These are phyloP conservation scores for Arachis hypogaea DNA, from an alignment of 306 rosid genomes.

Conservation along the genomic window DNA sequence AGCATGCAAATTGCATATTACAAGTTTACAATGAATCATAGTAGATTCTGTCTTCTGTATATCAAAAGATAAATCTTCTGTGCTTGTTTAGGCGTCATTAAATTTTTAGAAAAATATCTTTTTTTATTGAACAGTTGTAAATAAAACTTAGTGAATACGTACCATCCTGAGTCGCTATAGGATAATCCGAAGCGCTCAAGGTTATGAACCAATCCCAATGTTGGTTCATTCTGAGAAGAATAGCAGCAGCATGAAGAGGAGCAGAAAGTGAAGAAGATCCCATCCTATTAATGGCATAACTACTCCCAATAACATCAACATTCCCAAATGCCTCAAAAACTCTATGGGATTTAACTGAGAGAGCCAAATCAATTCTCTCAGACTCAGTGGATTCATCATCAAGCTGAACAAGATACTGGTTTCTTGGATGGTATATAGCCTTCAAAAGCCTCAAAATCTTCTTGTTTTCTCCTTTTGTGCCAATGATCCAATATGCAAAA, in stretches of 20 bases:
- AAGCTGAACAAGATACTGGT: constrained; percentile 72
- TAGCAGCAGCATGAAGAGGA: constrained; percentile 66
- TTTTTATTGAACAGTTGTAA: background rate
- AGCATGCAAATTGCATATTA: background rate
- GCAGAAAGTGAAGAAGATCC: constrained; percentile 77
- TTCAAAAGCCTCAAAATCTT: constrained; percentile 59
- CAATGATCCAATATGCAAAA: constrained; percentile 70
- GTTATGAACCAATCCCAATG: constrained; percentile 84
- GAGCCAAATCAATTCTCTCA: constrained; percentile 57
- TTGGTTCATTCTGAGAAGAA: constrained; percentile 64
- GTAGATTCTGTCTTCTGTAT: no score
- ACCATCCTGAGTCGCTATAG: constrained; percentile 80
- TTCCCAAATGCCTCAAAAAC: constrained; percentile 57
- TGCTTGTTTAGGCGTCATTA: no score
- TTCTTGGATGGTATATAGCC: constrained; percentile 79
- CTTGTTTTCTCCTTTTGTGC: constrained; percentile 56
- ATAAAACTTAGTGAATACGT: constrained; percentile 26
- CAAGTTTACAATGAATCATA: no score
- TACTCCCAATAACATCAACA: constrained; percentile 70
- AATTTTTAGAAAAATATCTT: no score
- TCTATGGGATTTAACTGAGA: constrained; percentile 45
- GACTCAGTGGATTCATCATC: constrained; percentile 54
- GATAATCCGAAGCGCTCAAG: constrained; percentile 71
- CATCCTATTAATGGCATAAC: constrained; percentile 58
- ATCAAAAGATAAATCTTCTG: no score